Percentiles rank a stretch among this genome's conserved stretches.
Evolutionary conservation across 1,284 basidiomycete genomes (phyloP).

Genomic region (Rhizoctonia solani): DNA sequence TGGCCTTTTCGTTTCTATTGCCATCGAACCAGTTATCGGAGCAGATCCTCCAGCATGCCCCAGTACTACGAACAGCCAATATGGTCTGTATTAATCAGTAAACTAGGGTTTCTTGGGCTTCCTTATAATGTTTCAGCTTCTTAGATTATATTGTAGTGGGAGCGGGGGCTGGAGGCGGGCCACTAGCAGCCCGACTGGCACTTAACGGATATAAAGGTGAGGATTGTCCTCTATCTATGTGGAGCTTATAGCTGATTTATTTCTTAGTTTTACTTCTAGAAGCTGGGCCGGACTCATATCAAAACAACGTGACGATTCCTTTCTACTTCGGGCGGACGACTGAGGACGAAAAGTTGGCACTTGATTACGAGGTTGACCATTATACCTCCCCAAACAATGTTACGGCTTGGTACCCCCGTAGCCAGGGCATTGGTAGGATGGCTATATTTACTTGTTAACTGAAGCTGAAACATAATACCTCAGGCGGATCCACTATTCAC

Average conservation of each 20-base stretch:
- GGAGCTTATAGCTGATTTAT: neutral
- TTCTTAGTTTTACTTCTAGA: neutral
- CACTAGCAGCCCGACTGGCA: conserved; percentile 32
- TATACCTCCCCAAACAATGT: conserved; percentile 26
- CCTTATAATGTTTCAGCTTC: no score
- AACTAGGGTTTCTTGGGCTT: no score
- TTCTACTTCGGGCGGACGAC: conserved; percentile 15
- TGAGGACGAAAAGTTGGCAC: conserved; percentile 31
- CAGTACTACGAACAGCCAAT: no score
- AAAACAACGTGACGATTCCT: conserved; percentile 28
- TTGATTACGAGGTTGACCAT: conserved; percentile 32
- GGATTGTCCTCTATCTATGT: neutral
- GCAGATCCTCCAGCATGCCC: no score
- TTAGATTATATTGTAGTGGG: conserved; percentile 32
- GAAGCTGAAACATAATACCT: neutral
- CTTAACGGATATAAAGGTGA: conserved; percentile 15
- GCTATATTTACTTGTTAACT: neutral
- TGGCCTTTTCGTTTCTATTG: no score
- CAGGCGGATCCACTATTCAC: conserved; percentile 13
- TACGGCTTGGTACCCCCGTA: conserved; percentile 27
- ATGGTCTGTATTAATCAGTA: no score
- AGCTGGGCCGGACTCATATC: neutral
- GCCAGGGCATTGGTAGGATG: conserved; percentile 5
- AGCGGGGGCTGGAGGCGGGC: conserved; percentile 33
- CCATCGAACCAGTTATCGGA: no score